phyloP scores from a whole-genome alignment of 257 asterid genomes.

The Lithospermum erythrorhizon region DNA sequence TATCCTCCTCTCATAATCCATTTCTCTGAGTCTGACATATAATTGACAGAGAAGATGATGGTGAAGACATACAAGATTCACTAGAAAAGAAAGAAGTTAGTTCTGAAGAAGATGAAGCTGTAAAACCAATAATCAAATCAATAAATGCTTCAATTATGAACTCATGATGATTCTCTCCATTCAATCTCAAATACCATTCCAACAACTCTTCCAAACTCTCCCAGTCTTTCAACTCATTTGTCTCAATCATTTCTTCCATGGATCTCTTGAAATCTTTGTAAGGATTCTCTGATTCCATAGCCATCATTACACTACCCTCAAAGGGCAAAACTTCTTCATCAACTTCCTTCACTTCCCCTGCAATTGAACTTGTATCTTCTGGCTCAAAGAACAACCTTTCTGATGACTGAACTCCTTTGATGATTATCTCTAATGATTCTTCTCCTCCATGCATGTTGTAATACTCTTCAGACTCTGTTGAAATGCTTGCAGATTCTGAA shows the following conservation, averaged over 20 bases:
- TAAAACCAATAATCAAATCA: conserved; percentile 45
- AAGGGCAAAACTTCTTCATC: conserved; percentile 19
- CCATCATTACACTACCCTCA: conserved; percentile 56
- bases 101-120: conserved; percentile 14
- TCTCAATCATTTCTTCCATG: conserved; percentile 85
- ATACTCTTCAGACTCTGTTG: conserved; percentile 7
- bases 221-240: conserved; percentile 67
- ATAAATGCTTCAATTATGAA: conserved; percentile 67
- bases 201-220: conserved; percentile 65
- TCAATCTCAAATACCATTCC: conserved; percentile 75
- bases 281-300: conserved; percentile 73
- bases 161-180: conserved; percentile 52
- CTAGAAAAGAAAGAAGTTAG: conserved; percentile 9
- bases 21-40: not conserved
- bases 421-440: conserved; percentile 35
- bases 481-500: conserved; percentile 19
- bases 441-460: conserved; percentile 2
- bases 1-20: not conserved
- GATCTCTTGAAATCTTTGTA: conserved; percentile 76
- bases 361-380: conserved; percentile 36
- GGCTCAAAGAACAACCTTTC: conserved; percentile 42
- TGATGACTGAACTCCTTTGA: conserved; percentile 40
- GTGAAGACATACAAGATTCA: conserved; percentile 37
- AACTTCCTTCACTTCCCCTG: conserved; percentile 6
- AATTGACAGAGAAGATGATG: conserved; percentile 38